Conservation (phyloP, 495 filamentous ascomycete genomes). For the Neurospora hispaniola region DNA sequence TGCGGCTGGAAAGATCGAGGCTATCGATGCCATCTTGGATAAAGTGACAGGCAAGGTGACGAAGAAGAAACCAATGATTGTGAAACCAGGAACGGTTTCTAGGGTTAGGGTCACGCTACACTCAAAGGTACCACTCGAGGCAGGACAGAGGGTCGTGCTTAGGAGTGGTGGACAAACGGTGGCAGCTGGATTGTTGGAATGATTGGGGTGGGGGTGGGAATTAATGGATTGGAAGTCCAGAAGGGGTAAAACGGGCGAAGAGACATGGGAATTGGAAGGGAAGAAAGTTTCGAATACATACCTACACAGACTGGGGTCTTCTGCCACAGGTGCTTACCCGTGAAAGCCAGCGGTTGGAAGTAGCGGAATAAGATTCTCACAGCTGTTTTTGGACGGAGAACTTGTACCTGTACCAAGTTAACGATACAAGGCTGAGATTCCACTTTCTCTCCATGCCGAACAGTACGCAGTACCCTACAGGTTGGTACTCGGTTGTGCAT, state of each 20-base stretch:
- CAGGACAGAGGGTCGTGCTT: constrained; percentile 67
- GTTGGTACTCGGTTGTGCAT: background rate
- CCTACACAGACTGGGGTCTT: background rate
- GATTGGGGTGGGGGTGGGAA: background rate
- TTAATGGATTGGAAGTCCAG: background rate
- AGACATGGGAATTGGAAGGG: background rate
- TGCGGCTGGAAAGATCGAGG: constrained; percentile 60
- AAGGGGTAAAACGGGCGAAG: background rate
- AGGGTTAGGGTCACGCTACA: constrained; percentile 59
- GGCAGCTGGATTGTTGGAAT: constrained; percentile 78
- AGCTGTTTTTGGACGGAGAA: background rate
- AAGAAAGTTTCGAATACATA: background rate
- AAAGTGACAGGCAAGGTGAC: constrained; percentile 55
- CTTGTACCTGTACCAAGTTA: background rate
- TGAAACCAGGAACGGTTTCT: constrained; percentile 64
- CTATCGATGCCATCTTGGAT: constrained; percentile 62
- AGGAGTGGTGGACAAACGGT: constrained; percentile 71
- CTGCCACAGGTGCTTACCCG: background rate
- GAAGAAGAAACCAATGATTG: constrained; percentile 78
- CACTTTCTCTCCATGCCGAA: background rate
- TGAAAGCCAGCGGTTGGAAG: background rate
- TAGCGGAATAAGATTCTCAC: background rate
- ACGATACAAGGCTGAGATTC: background rate
- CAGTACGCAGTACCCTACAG: background rate
- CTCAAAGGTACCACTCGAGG: constrained; percentile 66